Conservation (phyloP, 2,329 filamentous ascomycete species). For the Elsinoe arachidis region DNA sequence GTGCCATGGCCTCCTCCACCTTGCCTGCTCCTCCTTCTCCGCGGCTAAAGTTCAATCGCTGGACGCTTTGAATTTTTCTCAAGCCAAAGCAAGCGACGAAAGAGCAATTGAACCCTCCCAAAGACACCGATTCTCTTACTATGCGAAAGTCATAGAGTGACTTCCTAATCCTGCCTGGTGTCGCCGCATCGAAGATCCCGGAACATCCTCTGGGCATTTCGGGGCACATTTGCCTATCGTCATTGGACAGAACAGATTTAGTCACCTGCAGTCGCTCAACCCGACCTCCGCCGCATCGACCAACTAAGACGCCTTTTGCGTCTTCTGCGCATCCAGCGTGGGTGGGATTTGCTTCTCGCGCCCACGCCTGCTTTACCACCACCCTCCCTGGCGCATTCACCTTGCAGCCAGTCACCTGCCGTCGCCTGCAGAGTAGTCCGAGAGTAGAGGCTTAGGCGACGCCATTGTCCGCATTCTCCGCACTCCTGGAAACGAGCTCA, state of each 20-base stretch:
- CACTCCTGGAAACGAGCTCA: slow-evolving; percentile 3
- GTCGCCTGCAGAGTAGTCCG: neutral
- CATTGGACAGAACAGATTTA: slow-evolving; percentile 1
- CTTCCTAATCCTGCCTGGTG: neutral
- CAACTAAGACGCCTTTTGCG: too few species aligned
- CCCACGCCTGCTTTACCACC: slow-evolving; percentile 8
- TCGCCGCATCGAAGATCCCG: neutral
- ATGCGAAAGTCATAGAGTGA: neutral
- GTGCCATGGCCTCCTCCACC: too few species aligned
- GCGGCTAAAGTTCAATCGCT: too few species aligned
- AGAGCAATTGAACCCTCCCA: too few species aligned
- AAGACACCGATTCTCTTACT: neutral
- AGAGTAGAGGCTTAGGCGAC: neutral
- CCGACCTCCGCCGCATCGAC: slow-evolving; percentile 7
- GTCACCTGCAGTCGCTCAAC: neutral
- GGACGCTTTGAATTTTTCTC: too few species aligned
- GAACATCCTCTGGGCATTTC: neutral
- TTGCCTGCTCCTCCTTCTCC: too few species aligned
- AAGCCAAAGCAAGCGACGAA: too few species aligned
- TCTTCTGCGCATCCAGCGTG: neutral
- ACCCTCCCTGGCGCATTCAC: neutral
- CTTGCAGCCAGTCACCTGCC: neutral
- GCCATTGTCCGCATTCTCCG: neutral
- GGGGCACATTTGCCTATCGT: neutral
- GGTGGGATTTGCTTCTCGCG: slow-evolving; percentile 9